Percentiles rank a stretch among this genome's conserved stretches.
Conservation (phyloP, 495 filamentous ascomycete species). For the Letharia columbiana region DNA sequence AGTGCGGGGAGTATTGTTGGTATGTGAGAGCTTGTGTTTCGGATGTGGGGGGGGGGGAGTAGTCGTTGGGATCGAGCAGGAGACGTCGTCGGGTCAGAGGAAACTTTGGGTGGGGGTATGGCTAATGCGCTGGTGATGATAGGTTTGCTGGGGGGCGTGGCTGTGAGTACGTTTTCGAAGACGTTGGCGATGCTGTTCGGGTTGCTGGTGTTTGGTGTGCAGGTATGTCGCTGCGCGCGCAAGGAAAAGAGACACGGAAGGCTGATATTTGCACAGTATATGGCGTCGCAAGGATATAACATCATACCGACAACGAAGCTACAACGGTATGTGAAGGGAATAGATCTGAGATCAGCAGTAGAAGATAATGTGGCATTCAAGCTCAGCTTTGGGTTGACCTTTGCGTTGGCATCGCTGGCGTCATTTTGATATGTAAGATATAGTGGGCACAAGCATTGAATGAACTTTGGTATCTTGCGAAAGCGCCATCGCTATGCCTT, state of each 20-base stretch:
- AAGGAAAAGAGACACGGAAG: not conserved
- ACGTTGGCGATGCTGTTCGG: constrained; percentile 65
- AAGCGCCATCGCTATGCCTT: constrained; percentile 13
- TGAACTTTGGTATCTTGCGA: not conserved
- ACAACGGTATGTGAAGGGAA: constrained; percentile 48
- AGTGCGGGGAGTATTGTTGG: constrained; percentile 61
- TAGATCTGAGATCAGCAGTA: constrained; percentile 51
- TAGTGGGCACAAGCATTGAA: not conserved
- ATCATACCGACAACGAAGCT: constrained; percentile 54
- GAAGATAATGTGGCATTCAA: constrained; percentile 67
- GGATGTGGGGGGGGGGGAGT: not conserved
- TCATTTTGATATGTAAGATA: constrained; percentile 32
- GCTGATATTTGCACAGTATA: constrained; percentile 41
- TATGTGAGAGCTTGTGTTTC: constrained; percentile 23
- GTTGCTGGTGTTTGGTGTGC: constrained; percentile 57
- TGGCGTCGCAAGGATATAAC: constrained; percentile 66
- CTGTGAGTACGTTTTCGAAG: constrained; percentile 66
- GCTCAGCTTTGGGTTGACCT: constrained; percentile 65
- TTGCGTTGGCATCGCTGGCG: constrained; percentile 68
- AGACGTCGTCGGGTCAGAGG: not conserved
- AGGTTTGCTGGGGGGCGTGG: constrained; percentile 62
- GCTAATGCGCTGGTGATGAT: constrained; percentile 11
- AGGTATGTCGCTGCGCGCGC: constrained; percentile 44
- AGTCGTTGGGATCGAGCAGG: too few species aligned
- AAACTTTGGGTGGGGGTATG: not conserved